phyloP scores from a whole-genome alignment of 139 green algal genomes.

The Haematococcus lacustris region DNA sequence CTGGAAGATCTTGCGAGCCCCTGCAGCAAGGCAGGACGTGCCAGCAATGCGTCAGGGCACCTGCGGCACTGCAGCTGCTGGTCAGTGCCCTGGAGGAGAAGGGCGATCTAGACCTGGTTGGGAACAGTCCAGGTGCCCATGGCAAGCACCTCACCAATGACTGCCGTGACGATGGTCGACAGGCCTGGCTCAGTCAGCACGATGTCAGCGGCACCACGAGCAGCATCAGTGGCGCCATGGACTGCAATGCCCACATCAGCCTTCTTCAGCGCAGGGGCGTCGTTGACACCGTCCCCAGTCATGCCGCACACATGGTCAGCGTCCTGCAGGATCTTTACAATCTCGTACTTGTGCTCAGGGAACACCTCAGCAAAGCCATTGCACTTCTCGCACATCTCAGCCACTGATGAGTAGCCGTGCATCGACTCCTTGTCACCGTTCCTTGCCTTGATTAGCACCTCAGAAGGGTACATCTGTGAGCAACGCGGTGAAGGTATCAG shows the following conservation, averaged over 20 bases:
- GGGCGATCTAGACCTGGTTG: no score
- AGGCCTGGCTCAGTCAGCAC: slow-evolving; percentile 44
- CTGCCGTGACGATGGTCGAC: slow-evolving; percentile 58
- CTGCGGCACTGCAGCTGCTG: no score
- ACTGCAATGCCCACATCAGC: slow-evolving; percentile 91
- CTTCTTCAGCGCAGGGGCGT: slow-evolving; percentile 91
- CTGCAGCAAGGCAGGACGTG: no score
- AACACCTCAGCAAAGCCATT: slow-evolving; percentile 84
- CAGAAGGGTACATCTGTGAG: slow-evolving; percentile 33
- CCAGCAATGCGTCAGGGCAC: no score
- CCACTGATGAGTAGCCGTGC: slow-evolving; percentile 35
- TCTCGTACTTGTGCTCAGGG: slow-evolving; percentile 86
- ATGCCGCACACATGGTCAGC: slow-evolving; percentile 70
- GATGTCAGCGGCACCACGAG: slow-evolving; percentile 76
- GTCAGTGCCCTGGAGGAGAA: no score
- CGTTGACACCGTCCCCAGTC: slow-evolving; percentile 76
- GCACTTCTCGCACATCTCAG: slow-evolving; percentile 64
- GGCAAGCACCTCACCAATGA: no score
- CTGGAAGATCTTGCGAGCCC: slow-evolving; percentile 85
- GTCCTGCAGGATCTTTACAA: slow-evolving; percentile 69
- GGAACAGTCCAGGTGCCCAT: no score
- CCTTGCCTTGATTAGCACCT: slow-evolving; percentile 32
- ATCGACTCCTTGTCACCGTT: slow-evolving; percentile 27
- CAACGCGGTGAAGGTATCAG: no score
- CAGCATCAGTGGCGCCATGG: slow-evolving; percentile 66